Evolutionary conservation across 2,329 filamentous ascomycete genomes (phyloP).

Genomic region (Camptophora hylomeconis): DNA sequence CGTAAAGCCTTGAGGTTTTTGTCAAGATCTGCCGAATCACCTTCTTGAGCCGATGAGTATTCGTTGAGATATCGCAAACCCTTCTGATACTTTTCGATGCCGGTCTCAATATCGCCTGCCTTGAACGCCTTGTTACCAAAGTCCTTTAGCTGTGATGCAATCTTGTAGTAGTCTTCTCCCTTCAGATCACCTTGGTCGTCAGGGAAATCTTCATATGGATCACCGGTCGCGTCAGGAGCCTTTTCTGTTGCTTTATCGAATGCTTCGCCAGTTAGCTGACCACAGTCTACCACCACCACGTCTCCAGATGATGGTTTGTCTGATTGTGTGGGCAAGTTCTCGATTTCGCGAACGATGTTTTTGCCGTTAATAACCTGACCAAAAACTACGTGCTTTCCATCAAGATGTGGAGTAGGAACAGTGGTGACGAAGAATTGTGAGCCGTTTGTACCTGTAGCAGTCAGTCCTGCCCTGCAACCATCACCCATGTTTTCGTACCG

Average conservation of each 20-base stretch:
- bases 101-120: constrained; percentile 53
- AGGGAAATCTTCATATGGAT: constrained; percentile 90
- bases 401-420: constrained; percentile 83
- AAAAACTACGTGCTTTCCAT: constrained; percentile 95
- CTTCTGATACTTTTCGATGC: constrained; percentile 88
- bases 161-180: constrained; percentile 57
- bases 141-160: constrained; percentile 75
- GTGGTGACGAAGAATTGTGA: constrained; percentile 98
- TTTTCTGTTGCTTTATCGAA: constrained; percentile 55
- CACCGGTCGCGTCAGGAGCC: constrained; percentile 65
- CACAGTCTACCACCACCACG: constrained; percentile 68
- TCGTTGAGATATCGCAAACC: constrained; percentile 79
- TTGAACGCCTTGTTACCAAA: constrained; percentile 93
- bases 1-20: constrained; percentile 59
- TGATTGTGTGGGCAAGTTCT: constrained; percentile 62
- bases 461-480: constrained; percentile 3
- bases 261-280: constrained; percentile 63
- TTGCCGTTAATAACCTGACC: constrained; percentile 90
- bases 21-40: constrained; percentile 56
- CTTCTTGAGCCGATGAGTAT: constrained; percentile 56
- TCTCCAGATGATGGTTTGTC: constrained; percentile 68
- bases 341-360: constrained; percentile 76
- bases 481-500: constrained; percentile 41
- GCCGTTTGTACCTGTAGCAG: constrained; percentile 65
- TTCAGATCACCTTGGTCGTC: constrained; percentile 61